Conservation (phyloP, 257 asterid genomes). For the Solanum arcanum region DNA sequence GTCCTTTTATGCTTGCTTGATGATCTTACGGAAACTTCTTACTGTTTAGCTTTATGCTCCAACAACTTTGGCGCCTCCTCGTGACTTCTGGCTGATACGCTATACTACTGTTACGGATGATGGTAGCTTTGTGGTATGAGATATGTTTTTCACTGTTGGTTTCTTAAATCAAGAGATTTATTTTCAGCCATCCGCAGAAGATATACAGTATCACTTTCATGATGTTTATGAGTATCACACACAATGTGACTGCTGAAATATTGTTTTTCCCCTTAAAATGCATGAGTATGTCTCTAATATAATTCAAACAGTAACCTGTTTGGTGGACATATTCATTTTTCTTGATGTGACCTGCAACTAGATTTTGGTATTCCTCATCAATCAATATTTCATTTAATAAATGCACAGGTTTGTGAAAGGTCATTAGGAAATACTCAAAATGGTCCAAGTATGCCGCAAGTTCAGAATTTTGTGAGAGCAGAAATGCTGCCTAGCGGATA, state of each 20-base stretch:
- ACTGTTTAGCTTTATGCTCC: conserved; percentile 61
- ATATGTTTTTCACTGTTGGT: neutral
- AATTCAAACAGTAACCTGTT: neutral
- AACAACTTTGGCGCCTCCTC: conserved; percentile 87
- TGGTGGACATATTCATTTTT: neutral
- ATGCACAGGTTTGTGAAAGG: conserved; percentile 66
- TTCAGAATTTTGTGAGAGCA: conserved; percentile 70
- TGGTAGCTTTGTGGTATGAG: conserved; percentile 75
- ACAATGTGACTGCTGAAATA: neutral
- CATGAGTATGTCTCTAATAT: neutral
- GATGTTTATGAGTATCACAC: neutral
- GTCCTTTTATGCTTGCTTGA: neutral
- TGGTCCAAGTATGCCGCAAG: conserved; percentile 86
- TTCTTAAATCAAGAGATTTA: neutral
- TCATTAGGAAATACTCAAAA: conserved; percentile 75
- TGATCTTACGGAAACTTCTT: neutral
- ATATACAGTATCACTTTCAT: neutral
- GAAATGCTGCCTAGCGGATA: conserved; percentile 86
- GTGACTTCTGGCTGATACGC: conserved; percentile 87
- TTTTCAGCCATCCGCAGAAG: neutral
- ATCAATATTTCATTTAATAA: neutral
- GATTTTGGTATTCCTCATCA: neutral
- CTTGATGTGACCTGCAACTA: neutral
- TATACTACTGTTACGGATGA: conserved; percentile 76
- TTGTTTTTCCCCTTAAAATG: neutral